phyloP scores from a whole-genome alignment of 1,139 yeast genomes.

The Lodderomyces orthopsilosis region DNA sequence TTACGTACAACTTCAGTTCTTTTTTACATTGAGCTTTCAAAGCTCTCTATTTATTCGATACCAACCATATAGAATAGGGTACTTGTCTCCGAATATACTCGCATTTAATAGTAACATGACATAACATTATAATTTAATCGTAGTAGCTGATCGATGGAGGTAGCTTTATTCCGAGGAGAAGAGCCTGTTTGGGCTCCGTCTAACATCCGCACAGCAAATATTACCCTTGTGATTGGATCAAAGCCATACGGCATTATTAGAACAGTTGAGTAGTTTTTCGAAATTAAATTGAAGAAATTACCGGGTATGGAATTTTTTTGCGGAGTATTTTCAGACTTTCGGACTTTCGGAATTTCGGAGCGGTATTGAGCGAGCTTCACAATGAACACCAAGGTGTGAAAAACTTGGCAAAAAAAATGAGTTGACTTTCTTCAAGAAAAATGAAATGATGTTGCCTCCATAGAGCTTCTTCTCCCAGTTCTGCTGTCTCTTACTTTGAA shows the following conservation, averaged over 20 bases:
- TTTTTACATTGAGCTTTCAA: neutral
- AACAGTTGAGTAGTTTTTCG: no score
- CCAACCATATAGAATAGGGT: neutral
- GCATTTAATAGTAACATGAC: neutral
- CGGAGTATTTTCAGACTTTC: neutral
- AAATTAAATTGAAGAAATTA: neutral
- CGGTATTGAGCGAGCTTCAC: neutral
- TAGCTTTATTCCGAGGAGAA: no score
- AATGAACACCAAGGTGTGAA: neutral
- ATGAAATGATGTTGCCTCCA: no score
- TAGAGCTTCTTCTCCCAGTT: no score
- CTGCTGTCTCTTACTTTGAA: no score
- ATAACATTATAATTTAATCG: neutral
- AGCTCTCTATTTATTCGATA: neutral
- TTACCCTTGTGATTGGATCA: no score
- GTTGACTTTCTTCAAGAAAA: no score
- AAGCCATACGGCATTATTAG: no score
- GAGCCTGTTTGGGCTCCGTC: no score
- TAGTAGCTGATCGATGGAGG: no score
- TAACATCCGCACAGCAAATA: no score
- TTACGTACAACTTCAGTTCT: neutral
- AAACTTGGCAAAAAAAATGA: no score
- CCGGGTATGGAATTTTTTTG: neutral
- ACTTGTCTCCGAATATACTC: neutral
- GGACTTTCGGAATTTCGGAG: neutral